Conservation (phyloP, 176 grass and related monocot species). For the Ampelocalamus luodianensis region DNA sequence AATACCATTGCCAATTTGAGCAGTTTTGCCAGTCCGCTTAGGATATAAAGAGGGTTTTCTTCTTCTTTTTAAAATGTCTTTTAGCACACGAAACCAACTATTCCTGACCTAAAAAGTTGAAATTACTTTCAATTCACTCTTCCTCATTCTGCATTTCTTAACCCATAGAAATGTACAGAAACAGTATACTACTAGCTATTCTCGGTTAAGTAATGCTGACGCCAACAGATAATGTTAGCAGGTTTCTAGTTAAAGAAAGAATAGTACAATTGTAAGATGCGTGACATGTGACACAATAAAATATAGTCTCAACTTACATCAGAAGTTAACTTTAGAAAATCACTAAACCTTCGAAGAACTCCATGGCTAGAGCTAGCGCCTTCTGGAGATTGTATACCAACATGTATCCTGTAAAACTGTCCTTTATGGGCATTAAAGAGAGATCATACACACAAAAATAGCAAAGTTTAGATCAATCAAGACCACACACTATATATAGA, state of each 20-base stretch:
- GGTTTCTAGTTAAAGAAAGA: background rate
- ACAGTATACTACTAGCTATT: background rate
- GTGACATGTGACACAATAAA: constrained; percentile 12
- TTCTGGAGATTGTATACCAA: constrained; percentile 97
- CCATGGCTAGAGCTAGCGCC: constrained; percentile 85
- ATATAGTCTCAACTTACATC: constrained; percentile 68
- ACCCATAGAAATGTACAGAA: background rate
- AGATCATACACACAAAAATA: constrained; percentile 20
- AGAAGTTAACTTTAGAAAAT: constrained; percentile 83
- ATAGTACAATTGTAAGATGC: background rate
- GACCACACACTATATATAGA: background rate
- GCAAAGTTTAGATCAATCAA: constrained; percentile 30
- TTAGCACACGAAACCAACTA: background rate
- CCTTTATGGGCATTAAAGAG: constrained; percentile 77
- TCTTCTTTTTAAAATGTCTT: background rate
- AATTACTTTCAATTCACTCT: background rate
- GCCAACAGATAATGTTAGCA: background rate
- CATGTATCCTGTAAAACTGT: constrained; percentile 99
- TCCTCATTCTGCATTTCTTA: constrained; percentile 18
- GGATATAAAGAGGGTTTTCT: too few species aligned
- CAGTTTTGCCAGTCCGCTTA: background rate
- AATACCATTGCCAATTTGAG: background rate
- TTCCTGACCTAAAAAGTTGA: background rate
- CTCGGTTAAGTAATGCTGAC: background rate
- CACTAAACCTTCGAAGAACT: constrained; percentile 87